Conservation (phyloP, 305 asterid species). For the Fraxinus greggii region DNA sequence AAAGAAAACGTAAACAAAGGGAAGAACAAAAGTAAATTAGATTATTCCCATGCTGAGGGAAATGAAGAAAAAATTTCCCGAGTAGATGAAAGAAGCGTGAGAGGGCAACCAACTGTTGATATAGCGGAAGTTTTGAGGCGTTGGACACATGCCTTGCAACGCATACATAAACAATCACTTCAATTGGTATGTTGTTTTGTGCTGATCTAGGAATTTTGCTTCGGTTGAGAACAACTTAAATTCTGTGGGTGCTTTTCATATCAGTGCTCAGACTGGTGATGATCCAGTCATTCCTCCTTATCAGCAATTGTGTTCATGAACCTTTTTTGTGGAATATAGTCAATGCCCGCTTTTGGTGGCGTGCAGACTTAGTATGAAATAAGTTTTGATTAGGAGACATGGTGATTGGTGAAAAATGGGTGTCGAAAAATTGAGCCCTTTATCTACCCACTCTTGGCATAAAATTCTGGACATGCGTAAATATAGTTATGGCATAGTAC, state of each 20-base stretch:
- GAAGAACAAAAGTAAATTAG: slow-evolving; percentile 34
- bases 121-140: slow-evolving; percentile 94
- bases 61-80: slow-evolving; percentile 57
- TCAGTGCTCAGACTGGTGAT: background rate
- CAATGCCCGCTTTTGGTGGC: slow-evolving; percentile 5
- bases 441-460: background rate
- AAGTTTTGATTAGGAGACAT: background rate
- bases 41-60: slow-evolving; percentile 41
- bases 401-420: background rate
- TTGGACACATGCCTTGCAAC: slow-evolving; percentile 98
- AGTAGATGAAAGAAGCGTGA: slow-evolving; percentile 67
- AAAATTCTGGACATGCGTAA: background rate
- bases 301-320: slow-evolving; percentile 2
- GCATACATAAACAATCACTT: slow-evolving; percentile 90
- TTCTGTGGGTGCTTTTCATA: slow-evolving; percentile 1
- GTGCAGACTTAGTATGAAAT: background rate
- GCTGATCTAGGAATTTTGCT: slow-evolving; percentile 24
- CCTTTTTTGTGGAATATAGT: background rate
- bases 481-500: background rate
- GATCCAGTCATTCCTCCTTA: slow-evolving; percentile 13
- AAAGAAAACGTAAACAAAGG: slow-evolving; percentile 43
- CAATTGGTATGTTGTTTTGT: slow-evolving; percentile 64
- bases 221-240: slow-evolving; percentile 12
- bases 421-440: background rate
- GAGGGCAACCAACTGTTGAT: slow-evolving; percentile 94